Evolutionary conservation across 192 early-diverging fungal species (phyloP), one percentile per base, ranked within the genome.

Genomic region (Podila verticillata): DNA sequence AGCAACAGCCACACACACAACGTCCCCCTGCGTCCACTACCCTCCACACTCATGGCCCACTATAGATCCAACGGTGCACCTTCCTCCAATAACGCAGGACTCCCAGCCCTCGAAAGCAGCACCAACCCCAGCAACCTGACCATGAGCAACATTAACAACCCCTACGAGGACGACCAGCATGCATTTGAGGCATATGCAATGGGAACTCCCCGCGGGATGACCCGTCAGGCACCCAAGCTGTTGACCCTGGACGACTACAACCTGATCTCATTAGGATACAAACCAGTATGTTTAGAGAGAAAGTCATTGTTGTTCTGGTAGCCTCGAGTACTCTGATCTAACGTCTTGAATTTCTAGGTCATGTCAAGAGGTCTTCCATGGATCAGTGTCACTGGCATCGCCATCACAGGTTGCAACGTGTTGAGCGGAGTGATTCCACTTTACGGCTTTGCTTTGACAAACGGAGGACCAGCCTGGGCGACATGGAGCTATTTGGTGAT

Each of bases 241-340:
- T 34, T 78, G 63, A 78, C 59, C 17, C 51, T 78, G 5, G 75
- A 71, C 44, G 75, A 79, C 44, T 63, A 79, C 54, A 71, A 79
- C 60, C 57, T 79, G 7, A 63, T 79, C 6, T 79, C 75, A 1
- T 64, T 79, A 9, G 75, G 75, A 63, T 79, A 79, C 44, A 79
- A 79, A 28, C 75, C 75, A 15, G 75, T 66, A 70, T 56, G 58
- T 36, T 19, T 9, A 20, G 20, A 15, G 30, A 58, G 26, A 44
- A 44, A 44, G 39, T 44, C 39, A 7, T 29, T 54, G 30, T 10
- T 3, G 31, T 35, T 30, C 19, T 24, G 17, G 51, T n/a, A 54
- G 29, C 0, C 20, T 22, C 32, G 5, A 19, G n/a, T 57, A 32
- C 29, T 28, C n/a, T n/a, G n/a, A n/a, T n/a, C n/a, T n/a, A n/a